These are phyloP conservation scores for Xylariomycetidae sp. DNA, from an alignment of 2,329 filamentous ascomycete genomes.

Conservation along the genomic window DNA sequence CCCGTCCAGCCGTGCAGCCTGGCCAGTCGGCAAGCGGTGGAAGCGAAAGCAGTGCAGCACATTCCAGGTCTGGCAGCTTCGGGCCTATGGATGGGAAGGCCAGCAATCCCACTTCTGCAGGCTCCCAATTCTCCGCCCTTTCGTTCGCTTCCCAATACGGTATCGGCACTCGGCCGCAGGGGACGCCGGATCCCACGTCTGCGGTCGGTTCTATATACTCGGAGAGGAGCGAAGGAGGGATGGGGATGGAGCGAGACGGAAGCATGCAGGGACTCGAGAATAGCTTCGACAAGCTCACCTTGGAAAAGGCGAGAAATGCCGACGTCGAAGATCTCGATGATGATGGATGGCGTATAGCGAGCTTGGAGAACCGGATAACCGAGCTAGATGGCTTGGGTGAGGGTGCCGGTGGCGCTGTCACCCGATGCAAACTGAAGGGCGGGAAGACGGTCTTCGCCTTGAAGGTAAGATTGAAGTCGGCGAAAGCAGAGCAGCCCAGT, in stretches of 20 bases:
- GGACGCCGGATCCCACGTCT: constrained; percentile 78
- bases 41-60: constrained; percentile 71
- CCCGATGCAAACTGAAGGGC: constrained; percentile 78
- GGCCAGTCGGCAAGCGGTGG: constrained; percentile 66
- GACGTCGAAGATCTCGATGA: constrained; percentile 96
- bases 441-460: constrained; percentile 93
- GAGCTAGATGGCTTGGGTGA: constrained; percentile 89
- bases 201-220: constrained; percentile 83
- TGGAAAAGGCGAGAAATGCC: constrained; percentile 75
- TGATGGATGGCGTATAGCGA: constrained; percentile 90
- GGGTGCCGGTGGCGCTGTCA: constrained; percentile 92
- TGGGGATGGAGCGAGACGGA: constrained; percentile 74
- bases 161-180: constrained; percentile 59
- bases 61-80: constrained; percentile 81
- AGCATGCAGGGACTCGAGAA: constrained; percentile 72
- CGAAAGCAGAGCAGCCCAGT: background rate
- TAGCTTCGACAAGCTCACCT: constrained; percentile 66
- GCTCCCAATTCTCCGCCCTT: constrained; percentile 77
- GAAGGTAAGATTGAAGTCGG: constrained; percentile 57
- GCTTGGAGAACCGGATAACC: constrained; percentile 77
- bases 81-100: constrained; percentile 67
- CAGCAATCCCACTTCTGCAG: constrained; percentile 78
- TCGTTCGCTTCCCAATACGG: constrained; percentile 72
- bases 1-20: constrained; percentile 44
- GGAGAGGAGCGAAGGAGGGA: constrained; percentile 68